Percentiles rank a stretch among this genome's conserved stretches.
Evolutionary conservation across 2,329 filamentous ascomycete genomes (phyloP).

Genomic region (Coniochaeta hoffmannii): DNA sequence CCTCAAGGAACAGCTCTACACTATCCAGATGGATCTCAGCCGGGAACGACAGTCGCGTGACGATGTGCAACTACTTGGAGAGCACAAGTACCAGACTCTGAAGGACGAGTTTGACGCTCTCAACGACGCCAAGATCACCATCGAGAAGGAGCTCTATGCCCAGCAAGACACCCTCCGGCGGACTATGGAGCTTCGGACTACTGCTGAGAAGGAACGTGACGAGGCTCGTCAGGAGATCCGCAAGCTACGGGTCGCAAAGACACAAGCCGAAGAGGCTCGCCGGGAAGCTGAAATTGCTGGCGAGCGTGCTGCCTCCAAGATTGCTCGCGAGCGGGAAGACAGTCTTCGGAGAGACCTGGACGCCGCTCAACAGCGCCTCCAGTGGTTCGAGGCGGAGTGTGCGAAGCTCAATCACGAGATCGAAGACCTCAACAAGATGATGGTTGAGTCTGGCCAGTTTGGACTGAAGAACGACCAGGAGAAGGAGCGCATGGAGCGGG

Average conservation of each 20-base stretch:
- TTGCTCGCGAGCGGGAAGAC: conserved; percentile 73
- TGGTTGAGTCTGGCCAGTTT: conserved; percentile 83
- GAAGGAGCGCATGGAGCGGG: conserved; percentile 86
- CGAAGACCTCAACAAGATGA: conserved; percentile 78
- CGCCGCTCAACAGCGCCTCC: conserved; percentile 65
- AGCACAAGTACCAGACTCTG: conserved; percentile 77
- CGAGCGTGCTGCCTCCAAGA: conserved; percentile 69
- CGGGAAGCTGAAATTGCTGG: conserved; percentile 73
- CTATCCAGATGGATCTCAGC: conserved; percentile 81
- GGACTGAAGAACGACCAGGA: conserved; percentile 86
- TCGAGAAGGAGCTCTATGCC: conserved; percentile 95
- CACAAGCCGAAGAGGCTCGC: conserved; percentile 78
- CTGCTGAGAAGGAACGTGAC: conserved; percentile 80
- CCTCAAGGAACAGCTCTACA: conserved; percentile 77
- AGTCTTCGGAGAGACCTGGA: conserved; percentile 75
- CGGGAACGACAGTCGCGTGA: conserved; percentile 88
- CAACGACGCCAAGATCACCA: conserved; percentile 92
- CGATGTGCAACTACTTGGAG: conserved; percentile 82
- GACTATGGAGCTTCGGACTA: conserved; percentile 71
- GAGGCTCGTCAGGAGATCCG: conserved; percentile 83
- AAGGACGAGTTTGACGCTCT: conserved; percentile 79
- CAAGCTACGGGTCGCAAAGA: conserved; percentile 72
- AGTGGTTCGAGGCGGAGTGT: conserved; percentile 74
- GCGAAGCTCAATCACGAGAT: conserved; percentile 70
- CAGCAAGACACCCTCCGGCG: conserved; percentile 88